Evolutionary conservation across 768 basidiomycete species (phyloP), one percentile per base, ranked within the genome.

Genomic region (Inosperma sp.): DNA sequence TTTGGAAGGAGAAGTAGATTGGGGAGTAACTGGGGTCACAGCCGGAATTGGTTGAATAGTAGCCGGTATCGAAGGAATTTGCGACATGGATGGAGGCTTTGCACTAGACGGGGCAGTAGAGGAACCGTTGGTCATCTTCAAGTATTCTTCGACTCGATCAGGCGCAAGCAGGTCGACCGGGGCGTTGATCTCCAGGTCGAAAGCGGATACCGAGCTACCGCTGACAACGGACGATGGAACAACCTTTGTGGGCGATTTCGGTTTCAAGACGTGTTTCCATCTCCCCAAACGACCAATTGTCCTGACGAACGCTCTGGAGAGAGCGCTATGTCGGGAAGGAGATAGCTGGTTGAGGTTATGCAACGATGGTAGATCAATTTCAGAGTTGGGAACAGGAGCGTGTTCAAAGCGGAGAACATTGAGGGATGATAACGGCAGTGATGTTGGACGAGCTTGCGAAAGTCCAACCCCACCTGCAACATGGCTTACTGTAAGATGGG

Each of bases 221-320:
- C 69, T 73, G 17, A 17, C 34, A 2, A 43, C 33, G 1, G 26
- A 48, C 45, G 30, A 35, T 23, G 48, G 23, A 29, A 39, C 36
- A 13, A 22, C 36, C 8, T 68, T 50, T 17, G 56, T 55, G 49
- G 63, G 56, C 14, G 68, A 61, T 21, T 71, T 65, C 3, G 76
- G 68, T 56, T 86, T 83, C 45, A 93, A 65, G 23, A 88, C 88
- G 5, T 91, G 81, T 60, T 78, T 87, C 87, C 91, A 87, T 8
- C 86, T 73, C 2, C 91, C 91, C 14, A 94, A 68, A 5, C 86
- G 78, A 4, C 91, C 88, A 23, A 93, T 83, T 3, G 91, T 91
- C 67, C 82, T 86, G 47, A 88, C 83, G 40, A 93, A 79, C 9
- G 79, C 87, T 1, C 88, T 78, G 0, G 87, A 88, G 13, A 93